Evolutionary conservation across 2,329 filamentous ascomycete genomes (phyloP).

Genomic region (Paraphoma chrysanthemicola): DNA sequence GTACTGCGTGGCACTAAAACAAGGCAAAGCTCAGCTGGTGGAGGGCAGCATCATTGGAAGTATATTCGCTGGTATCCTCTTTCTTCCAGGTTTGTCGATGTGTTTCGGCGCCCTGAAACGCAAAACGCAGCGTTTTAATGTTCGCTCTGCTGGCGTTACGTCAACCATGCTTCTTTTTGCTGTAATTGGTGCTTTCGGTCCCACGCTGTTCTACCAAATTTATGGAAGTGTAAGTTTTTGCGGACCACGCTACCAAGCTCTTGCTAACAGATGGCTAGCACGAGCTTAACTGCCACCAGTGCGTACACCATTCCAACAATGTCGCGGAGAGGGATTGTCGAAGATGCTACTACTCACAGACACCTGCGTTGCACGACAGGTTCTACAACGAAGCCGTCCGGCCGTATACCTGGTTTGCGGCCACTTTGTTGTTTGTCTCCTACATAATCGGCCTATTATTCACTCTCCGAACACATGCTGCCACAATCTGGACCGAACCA

Average conservation of each 20-base stretch:
- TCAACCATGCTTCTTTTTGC: conserved; percentile 98
- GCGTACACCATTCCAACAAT: conserved; percentile 61
- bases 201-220: conserved; percentile 97
- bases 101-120: conserved; percentile 97
- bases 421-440: conserved; percentile 84
- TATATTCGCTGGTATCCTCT: conserved; percentile 95
- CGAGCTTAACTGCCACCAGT: conserved; percentile 82
- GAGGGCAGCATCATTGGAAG: conserved; percentile 98
- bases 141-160: conserved; percentile 92
- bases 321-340: conserved; percentile 75
- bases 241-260: neutral
- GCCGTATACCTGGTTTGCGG: conserved; percentile 91
- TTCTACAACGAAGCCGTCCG: conserved; percentile 92
- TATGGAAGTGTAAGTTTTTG: conserved; percentile 74
- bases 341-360: conserved; percentile 92
- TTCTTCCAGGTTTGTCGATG: conserved; percentile 95
- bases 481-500: conserved; percentile 92
- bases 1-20: conserved; percentile 90
- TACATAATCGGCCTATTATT: conserved; percentile 96
- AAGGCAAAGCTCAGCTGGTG: conserved; percentile 91
- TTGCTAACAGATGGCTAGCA: conserved; percentile 64
- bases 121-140: conserved; percentile 98
- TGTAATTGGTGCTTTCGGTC: conserved; percentile 92
- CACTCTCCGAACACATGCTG: conserved; percentile 92
- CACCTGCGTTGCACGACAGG: conserved; percentile 79